Conservation (phyloP, 2,329 filamentous ascomycete genomes). For the Monosporascus sp. region DNA sequence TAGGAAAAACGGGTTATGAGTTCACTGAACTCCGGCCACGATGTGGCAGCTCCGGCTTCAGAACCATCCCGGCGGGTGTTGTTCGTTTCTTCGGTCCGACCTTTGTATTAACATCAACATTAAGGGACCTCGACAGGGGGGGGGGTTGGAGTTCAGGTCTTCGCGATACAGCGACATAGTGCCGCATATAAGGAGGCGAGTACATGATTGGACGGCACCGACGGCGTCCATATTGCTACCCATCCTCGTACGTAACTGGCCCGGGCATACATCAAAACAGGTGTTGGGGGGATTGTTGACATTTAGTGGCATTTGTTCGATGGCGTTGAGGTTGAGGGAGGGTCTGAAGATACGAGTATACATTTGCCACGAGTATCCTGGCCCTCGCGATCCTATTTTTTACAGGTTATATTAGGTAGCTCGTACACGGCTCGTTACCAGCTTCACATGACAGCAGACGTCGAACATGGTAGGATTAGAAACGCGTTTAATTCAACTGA, state of each 20-base stretch:
- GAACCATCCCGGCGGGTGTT: background rate
- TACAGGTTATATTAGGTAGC: background rate
- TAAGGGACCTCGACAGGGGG: background rate
- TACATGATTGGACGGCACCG: slow-evolving; percentile 1
- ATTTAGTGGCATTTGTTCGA: slow-evolving; percentile 21
- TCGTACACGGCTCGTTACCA: background rate
- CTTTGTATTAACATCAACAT: background rate
- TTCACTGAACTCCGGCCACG: background rate
- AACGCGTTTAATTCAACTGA: too few relatives aligned
- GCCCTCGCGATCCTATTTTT: background rate
- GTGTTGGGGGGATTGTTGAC: slow-evolving; percentile 29
- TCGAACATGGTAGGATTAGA: too few relatives aligned
- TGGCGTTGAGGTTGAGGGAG: slow-evolving; percentile 19
- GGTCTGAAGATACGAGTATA: slow-evolving; percentile 9
- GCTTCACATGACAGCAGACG: background rate
- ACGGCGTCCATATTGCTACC: slow-evolving; percentile 11
- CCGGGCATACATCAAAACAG: slow-evolving; percentile 43
- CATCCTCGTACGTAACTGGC: slow-evolving; percentile 26
- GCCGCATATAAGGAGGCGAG: background rate
- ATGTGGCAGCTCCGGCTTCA: background rate
- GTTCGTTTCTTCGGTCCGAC: background rate
- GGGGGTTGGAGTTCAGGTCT: background rate
- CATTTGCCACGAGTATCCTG: background rate
- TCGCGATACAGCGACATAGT: background rate
- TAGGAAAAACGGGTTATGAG: background rate